A percentile compares a stretch with the other conserved stretches of the same genome.
These are phyloP conservation scores for Begonia fuchsioides DNA, from an alignment of 306 rosid genomes.

Conservation along the genomic window DNA sequence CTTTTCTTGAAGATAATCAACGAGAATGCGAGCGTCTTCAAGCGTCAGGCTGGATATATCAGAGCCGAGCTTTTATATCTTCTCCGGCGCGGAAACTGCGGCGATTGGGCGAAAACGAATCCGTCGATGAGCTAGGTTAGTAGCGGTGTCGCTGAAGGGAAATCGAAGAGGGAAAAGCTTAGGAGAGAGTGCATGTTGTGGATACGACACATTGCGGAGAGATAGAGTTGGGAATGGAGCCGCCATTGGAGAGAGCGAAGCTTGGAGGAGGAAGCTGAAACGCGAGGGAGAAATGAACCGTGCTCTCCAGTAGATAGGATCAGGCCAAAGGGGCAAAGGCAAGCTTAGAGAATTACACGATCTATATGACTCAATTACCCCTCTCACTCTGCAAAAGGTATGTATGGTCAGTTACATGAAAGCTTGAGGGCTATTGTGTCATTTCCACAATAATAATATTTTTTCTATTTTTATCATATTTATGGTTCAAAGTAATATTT, in stretches of 20 bases:
- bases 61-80: conserved; percentile 47
- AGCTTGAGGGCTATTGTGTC: too few relatives aligned
- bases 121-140: conserved; percentile 25
- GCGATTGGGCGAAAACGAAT: conserved; percentile 41
- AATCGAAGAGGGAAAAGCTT: conserved; percentile 26
- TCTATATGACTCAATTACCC: too few relatives aligned
- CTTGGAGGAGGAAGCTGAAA: neutral
- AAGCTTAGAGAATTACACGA: too few relatives aligned
- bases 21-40: conserved; percentile 64
- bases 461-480: too few relatives aligned
- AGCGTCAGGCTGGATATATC: conserved; percentile 66
- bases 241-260: conserved; percentile 22
- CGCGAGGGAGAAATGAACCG: conserved; percentile 5
- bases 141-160: conserved; percentile 14
- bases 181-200: conserved; percentile 17
- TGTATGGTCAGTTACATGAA: too few relatives aligned
- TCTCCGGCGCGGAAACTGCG: conserved; percentile 46
- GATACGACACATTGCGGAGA: conserved; percentile 24
- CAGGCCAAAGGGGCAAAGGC: conserved; percentile 5
- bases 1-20: conserved; percentile 79
- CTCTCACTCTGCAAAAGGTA: too few relatives aligned
- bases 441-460: too few relatives aligned
- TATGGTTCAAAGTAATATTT: too few relatives aligned
- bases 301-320: conserved; percentile 11
- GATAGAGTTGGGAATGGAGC: conserved; percentile 40